phyloP scores from a whole-genome alignment of 129 eudicot species.

The Arctium minus region DNA sequence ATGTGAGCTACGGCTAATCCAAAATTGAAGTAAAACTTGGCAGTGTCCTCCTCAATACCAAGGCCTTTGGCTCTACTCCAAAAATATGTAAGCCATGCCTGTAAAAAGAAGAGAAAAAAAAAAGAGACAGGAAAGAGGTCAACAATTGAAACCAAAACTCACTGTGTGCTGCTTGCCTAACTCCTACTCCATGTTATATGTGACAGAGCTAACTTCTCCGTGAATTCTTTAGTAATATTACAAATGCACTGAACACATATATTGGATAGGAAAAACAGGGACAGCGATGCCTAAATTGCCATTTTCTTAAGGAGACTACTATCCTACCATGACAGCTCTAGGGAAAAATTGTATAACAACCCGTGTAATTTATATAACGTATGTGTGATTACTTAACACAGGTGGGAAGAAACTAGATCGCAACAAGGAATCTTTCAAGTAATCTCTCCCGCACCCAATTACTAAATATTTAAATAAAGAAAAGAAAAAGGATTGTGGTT shows the following conservation, averaged over 20 bases:
- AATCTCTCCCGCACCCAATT: background rate
- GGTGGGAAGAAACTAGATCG: background rate
- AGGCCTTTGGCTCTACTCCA: slow-evolving; percentile 87
- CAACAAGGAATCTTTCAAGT: background rate
- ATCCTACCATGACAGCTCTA: background rate
- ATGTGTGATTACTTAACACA: background rate
- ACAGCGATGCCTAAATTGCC: background rate
- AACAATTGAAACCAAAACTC: background rate
- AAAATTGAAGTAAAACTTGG: slow-evolving; percentile 71
- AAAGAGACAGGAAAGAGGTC: background rate
- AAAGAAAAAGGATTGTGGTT: background rate
- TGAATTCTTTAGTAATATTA: background rate
- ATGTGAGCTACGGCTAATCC: slow-evolving; percentile 84
- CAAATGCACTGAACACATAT: background rate
- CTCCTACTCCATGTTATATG: background rate
- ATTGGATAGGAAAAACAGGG: background rate
- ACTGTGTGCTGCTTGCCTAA: background rate
- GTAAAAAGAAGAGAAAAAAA: background rate
- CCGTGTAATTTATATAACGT: background rate
- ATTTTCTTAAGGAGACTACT: background rate
- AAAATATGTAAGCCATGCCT: slow-evolving; percentile 97
- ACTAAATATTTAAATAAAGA: background rate
- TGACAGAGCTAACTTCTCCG: background rate
- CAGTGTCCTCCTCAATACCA: slow-evolving; percentile 77
- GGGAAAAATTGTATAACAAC: background rate